Evolutionary conservation across 148 eudicot species (phyloP).

Genomic region (Chenopodium album): DNA sequence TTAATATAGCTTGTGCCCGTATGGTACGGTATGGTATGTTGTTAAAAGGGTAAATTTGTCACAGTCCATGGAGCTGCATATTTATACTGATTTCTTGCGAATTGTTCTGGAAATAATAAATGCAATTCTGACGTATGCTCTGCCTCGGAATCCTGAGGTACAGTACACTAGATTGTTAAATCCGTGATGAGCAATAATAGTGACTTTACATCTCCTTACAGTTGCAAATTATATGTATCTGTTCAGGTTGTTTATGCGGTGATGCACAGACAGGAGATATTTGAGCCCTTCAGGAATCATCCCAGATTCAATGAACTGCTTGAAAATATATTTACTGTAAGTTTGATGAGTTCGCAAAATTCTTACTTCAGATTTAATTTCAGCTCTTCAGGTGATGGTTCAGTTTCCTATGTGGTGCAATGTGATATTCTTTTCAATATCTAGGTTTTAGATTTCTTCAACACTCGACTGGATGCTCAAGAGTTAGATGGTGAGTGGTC

Average conservation of each 20-base stretch:
- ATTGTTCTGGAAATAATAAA: slow-evolving; percentile 88
- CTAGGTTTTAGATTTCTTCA: slow-evolving; percentile 90
- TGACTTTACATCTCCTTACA: not conserved
- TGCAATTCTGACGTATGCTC: slow-evolving; percentile 81
- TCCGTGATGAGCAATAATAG: not conserved
- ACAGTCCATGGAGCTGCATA: slow-evolving; percentile 90
- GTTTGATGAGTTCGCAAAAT: slow-evolving; percentile 17
- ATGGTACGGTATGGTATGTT: not conserved
- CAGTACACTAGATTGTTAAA: slow-evolving; percentile 1
- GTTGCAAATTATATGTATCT: slow-evolving; percentile 1
- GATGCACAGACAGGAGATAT: slow-evolving; percentile 96
- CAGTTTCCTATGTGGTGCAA: not conserved
- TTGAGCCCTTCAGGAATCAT: slow-evolving; percentile 84
- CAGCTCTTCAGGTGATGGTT: not conserved
- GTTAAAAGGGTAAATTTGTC: slow-evolving; percentile 18
- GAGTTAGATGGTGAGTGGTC: slow-evolving; percentile 84
- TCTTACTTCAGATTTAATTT: not conserved
- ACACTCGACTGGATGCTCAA: slow-evolving; percentile 88
- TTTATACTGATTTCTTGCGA: slow-evolving; percentile 84
- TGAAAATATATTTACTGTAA: slow-evolving; percentile 88
- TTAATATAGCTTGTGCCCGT: slow-evolving; percentile 7
- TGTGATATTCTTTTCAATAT: not conserved
- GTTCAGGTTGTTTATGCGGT: slow-evolving; percentile 92
- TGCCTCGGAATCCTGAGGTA: slow-evolving; percentile 98
- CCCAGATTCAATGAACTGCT: slow-evolving; percentile 87